Base-by-base conservation (phyloP, 768 basidiomycete species). In the Suillus sp. region DNA sequence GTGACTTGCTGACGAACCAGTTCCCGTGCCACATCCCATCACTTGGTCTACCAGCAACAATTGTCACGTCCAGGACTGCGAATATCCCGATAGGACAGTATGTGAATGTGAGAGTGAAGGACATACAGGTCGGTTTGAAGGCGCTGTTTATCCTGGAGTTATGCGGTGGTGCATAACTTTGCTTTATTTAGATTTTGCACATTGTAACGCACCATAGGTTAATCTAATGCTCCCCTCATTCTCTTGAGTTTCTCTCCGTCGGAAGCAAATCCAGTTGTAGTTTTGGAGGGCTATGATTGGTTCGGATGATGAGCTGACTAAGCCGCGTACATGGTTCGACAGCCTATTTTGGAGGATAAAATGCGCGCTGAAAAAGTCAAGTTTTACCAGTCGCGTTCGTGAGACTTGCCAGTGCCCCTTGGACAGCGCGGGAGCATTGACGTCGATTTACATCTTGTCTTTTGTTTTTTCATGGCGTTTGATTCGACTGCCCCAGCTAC, bases 61-160 rank as follows among this genome's bases (percentile, higher is more conserved):
- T 70, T 50, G 61, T 62, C 11, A 60, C 63, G 18, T 54, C 65
- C 30, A 32, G 66, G 30, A 43, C 61, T 18, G 35, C 51, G 18
- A 50, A 47, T 58, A 60, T 68, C 20, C 71, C 59, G 7, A 62
- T 77, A 48, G 77, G 78, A 9, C 70, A 71, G 1, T 53, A 66
- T 43, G 61, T 77, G 40, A 63, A 68, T 11, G 70, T 78, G 42
- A 64, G 55, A 22, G 63, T 80, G 20, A 67, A 66, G 40, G 61
- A 62, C 13, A 68, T 80, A 48, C 67, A 71, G 50, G 54, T 77
- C 30, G 77, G 78, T 32, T 63, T 69, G 32, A 59, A 59, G 38
- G 27, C 55, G 38, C 4, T 40, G 16, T 59, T 32, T 3, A 1
- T 61, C 2, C 8, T 62, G 16, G 55, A 62, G 25, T 27, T 59